phyloP scores from a whole-genome alignment of 176 grass and related monocot genomes.

The Bromus sterilis region DNA sequence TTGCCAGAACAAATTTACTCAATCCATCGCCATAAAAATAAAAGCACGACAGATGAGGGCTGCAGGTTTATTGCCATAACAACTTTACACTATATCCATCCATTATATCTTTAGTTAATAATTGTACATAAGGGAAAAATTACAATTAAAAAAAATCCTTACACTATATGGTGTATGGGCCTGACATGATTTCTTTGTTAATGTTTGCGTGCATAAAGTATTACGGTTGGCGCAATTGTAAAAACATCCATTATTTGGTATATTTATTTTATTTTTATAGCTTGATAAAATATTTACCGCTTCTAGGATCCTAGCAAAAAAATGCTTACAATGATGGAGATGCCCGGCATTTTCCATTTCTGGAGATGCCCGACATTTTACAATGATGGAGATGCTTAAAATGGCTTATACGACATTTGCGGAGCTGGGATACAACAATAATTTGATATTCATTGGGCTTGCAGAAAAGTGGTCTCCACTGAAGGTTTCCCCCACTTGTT shows the following conservation, averaged over 20 bases:
- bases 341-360: constrained; percentile 89
- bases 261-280: too few relatives aligned
- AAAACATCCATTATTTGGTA: background rate
- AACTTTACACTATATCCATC: too few relatives aligned
- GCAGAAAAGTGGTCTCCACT: constrained; percentile 69
- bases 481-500: too few relatives aligned
- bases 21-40: too few relatives aligned
- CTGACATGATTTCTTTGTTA: background rate
- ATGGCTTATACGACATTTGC: constrained; percentile 61
- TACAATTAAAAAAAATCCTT: too few relatives aligned
- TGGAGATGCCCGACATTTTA: constrained; percentile 94
- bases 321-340: constrained; percentile 87
- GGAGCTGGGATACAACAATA: constrained; percentile 75
- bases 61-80: too few relatives aligned
- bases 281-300: constrained; percentile 13
- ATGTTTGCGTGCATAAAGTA: background rate
- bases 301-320: constrained; percentile 3
- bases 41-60: too few relatives aligned
- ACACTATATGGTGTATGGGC: background rate
- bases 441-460: constrained; percentile 94
- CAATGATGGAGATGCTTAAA: constrained; percentile 90
- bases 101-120: too few relatives aligned
- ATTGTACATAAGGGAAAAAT: too few relatives aligned
- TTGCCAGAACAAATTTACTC: too few relatives aligned
- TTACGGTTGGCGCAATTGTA: background rate